These are phyloP conservation scores for Claviceps pazoutovae DNA, from an alignment of 2,329 filamentous ascomycete species.

Conservation along the genomic window DNA sequence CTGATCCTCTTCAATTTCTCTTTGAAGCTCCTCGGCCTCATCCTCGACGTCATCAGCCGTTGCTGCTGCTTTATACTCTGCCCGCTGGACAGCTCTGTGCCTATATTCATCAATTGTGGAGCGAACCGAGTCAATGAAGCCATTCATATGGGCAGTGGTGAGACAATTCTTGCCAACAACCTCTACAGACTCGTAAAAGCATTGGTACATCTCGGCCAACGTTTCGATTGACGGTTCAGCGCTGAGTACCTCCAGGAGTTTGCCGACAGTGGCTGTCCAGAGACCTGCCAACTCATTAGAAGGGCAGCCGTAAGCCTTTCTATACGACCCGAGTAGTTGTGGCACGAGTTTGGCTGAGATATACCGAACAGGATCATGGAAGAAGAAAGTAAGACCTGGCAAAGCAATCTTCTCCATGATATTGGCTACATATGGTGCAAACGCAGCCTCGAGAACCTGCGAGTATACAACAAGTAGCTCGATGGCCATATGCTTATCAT, in stretches of 20 bases:
- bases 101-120: slow-evolving; percentile 89
- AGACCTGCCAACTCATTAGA: slow-evolving; percentile 69
- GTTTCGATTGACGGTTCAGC: slow-evolving; percentile 94
- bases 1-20: slow-evolving; percentile 94
- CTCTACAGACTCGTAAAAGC: slow-evolving; percentile 97
- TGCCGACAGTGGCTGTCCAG: slow-evolving; percentile 76
- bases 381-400: slow-evolving; percentile 92
- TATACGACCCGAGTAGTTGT: slow-evolving; percentile 84
- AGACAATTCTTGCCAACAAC: slow-evolving; percentile 80
- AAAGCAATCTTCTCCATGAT: slow-evolving; percentile 96
- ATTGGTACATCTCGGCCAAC: slow-evolving; percentile 97
- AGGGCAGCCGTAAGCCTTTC: slow-evolving; percentile 72
- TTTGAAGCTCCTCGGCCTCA: slow-evolving; percentile 70
- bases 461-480: slow-evolving; percentile 96
- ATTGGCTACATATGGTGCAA: slow-evolving; percentile 80
- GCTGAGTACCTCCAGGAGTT: slow-evolving; percentile 82
- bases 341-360: slow-evolving; percentile 92
- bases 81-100: slow-evolving; percentile 64
- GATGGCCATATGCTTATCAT: slow-evolving; percentile 99
- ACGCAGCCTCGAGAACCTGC: slow-evolving; percentile 82
- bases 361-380: slow-evolving; percentile 93
- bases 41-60: slow-evolving; percentile 84
- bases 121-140: slow-evolving; percentile 75
- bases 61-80: slow-evolving; percentile 61
- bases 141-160: slow-evolving; percentile 61